Evolutionary conservation across 371 early-diverging fungal genomes (phyloP).

Genomic region (Chytridiales sp.): DNA sequence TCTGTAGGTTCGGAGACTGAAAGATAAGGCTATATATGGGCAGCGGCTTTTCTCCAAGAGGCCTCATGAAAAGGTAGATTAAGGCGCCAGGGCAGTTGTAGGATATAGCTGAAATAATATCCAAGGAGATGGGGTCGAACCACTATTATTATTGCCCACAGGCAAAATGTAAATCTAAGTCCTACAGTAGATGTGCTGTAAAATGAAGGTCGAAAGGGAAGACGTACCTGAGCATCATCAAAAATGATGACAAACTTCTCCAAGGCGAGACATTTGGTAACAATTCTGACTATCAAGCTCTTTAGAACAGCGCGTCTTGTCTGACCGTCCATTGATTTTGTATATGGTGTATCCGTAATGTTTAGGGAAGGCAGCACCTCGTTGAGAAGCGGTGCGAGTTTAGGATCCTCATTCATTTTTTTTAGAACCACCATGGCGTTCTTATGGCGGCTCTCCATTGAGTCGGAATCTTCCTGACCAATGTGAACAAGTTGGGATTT

Average conservation of each 20-base stretch:
- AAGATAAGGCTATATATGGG: no score
- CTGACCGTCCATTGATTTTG: not conserved
- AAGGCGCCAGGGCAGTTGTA: no score
- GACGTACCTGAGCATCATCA: not conserved
- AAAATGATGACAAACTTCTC: not conserved
- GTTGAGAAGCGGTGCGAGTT: not conserved
- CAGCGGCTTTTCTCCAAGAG: no score
- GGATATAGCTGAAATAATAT: no score
- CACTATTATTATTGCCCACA: constrained; percentile 5
- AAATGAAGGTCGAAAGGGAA: not conserved
- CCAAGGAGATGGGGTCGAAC: constrained; percentile 4
- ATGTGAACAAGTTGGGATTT: no score
- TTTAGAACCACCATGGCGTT: no score
- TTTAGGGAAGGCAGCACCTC: not conserved
- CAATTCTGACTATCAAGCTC: not conserved
- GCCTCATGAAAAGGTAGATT: no score
- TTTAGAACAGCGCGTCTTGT: not conserved
- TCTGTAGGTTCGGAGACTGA: no score
- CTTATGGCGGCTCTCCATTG: no score
- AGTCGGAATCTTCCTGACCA: no score
- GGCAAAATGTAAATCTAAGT: not conserved
- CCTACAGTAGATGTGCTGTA: not conserved
- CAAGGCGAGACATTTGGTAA: not conserved
- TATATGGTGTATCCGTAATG: not conserved
- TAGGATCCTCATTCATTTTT: not conserved